A percentile compares a stretch with the other conserved stretches of the same genome.
Evolutionary conservation across 495 filamentous ascomycete species (phyloP).

Genomic region (Aspergillus funiculosus): DNA sequence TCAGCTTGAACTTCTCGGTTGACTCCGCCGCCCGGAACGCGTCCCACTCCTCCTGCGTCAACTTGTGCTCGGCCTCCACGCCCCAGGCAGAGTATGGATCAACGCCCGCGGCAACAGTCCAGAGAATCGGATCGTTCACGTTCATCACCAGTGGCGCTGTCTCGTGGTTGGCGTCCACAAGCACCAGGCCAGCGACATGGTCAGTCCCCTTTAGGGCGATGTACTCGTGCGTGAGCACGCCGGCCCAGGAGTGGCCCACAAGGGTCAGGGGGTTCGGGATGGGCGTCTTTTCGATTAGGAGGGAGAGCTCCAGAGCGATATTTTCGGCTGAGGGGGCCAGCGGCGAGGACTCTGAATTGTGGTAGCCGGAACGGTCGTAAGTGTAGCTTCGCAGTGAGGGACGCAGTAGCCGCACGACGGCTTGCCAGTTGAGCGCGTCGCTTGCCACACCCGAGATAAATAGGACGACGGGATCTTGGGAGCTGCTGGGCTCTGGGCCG

Average conservation of each 20-base stretch:
- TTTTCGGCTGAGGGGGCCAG: slow-evolving; percentile 7
- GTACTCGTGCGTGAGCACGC: slow-evolving; percentile 17
- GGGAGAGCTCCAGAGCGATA: slow-evolving; percentile 13
- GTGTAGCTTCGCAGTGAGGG: slow-evolving; percentile 12
- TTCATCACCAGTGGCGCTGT: slow-evolving; percentile 15
- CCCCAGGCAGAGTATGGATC: slow-evolving; percentile 11
- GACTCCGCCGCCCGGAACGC: slow-evolving; percentile 10
- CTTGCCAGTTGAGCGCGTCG: slow-evolving; percentile 16
- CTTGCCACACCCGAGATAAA: slow-evolving; percentile 17
- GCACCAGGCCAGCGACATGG: slow-evolving; percentile 13
- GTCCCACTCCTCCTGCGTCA: slow-evolving; percentile 15
- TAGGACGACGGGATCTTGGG: slow-evolving; percentile 6
- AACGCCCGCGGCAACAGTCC: slow-evolving; percentile 10
- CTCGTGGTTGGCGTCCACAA: slow-evolving; percentile 19
- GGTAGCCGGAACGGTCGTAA: slow-evolving; percentile 18
- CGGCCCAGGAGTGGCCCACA: slow-evolving; percentile 18
- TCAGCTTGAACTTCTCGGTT: slow-evolving; percentile 9
- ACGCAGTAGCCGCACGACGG: slow-evolving; percentile 10
- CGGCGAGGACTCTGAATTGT: slow-evolving; percentile 12
- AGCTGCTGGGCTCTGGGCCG: slow-evolving; percentile 9
- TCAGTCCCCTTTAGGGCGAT: slow-evolving; percentile 10
- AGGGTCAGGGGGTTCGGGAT: slow-evolving; percentile 13
- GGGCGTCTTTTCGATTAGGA: slow-evolving; percentile 9
- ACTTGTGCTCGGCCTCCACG: slow-evolving; percentile 8
- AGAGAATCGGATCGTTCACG: slow-evolving; percentile 15